Conservation (phyloP, 1,284 basidiomycete species). For the Ganoderma meredithae region DNA sequence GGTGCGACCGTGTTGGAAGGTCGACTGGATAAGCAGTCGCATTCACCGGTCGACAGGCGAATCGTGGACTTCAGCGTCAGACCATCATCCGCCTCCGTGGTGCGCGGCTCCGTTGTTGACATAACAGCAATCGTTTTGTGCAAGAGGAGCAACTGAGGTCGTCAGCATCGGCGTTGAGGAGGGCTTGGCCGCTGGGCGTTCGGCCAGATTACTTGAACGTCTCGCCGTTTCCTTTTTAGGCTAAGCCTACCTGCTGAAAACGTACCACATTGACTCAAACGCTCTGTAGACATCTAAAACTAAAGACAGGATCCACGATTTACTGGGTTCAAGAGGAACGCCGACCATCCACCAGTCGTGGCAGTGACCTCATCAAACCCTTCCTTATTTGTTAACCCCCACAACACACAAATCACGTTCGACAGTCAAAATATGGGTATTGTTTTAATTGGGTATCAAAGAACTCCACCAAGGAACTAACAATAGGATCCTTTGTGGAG, state of each 20-base stretch:
- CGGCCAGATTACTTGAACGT: background rate
- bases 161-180: background rate
- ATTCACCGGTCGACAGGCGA: constrained; percentile 28
- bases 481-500: no score
- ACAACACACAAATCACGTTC: no score
- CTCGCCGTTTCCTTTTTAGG: background rate
- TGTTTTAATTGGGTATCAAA: no score
- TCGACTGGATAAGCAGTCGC: background rate
- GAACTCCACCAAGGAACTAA: no score
- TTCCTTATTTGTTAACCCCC: no score
- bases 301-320: no score
- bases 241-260: background rate
- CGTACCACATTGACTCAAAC: background rate
- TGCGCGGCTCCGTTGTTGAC: background rate
- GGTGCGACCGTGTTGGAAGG: background rate
- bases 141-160: background rate
- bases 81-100: background rate
- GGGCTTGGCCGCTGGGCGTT: background rate
- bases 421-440: no score
- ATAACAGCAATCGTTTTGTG: background rate
- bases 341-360: no score
- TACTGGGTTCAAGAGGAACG: no score
- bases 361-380: no score
- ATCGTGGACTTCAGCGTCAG: constrained; percentile 16
- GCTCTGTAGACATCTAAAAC: no score